Conservation (phyloP, 108 stramenopile species). For the Halocafeteria seosinensis region DNA sequence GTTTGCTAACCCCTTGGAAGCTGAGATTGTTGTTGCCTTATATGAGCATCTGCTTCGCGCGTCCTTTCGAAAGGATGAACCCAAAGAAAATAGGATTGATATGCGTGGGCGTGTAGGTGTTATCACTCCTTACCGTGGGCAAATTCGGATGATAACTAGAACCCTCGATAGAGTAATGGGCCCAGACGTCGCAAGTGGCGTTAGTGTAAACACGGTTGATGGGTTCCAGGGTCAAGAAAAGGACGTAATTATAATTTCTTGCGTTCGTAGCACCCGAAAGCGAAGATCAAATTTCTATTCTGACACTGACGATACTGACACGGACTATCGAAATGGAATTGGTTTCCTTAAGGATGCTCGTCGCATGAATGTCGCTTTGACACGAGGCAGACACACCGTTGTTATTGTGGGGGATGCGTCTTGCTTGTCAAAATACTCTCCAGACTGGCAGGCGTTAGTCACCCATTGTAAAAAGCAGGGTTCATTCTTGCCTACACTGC, state of each 20-base stretch:
- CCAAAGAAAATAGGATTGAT: neutral
- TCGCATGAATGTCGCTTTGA: conserved; percentile 42
- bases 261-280: no score
- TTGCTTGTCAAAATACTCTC: neutral
- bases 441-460: conserved; percentile 2
- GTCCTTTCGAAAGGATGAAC: neutral
- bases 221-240: neutral
- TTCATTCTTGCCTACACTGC: no score
- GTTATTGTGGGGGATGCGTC: conserved; percentile 32
- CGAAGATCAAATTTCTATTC: no score
- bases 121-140: neutral
- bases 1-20: neutral
- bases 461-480: no score
- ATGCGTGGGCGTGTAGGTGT: neutral
- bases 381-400: conserved; percentile 29
- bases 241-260: neutral
- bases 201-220: neutral
- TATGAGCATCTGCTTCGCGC: neutral
- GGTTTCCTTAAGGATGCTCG: conserved; percentile 48
- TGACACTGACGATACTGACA: neutral
- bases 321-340: no score
- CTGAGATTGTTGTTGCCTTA: neutral
- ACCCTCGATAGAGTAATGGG: neutral
- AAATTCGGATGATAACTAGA: neutral
- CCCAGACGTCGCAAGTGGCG: neutral